These are phyloP conservation scores for Porodaedalea pini DNA, from an alignment of 1,284 basidiomycete genomes.

Conservation along the genomic window DNA sequence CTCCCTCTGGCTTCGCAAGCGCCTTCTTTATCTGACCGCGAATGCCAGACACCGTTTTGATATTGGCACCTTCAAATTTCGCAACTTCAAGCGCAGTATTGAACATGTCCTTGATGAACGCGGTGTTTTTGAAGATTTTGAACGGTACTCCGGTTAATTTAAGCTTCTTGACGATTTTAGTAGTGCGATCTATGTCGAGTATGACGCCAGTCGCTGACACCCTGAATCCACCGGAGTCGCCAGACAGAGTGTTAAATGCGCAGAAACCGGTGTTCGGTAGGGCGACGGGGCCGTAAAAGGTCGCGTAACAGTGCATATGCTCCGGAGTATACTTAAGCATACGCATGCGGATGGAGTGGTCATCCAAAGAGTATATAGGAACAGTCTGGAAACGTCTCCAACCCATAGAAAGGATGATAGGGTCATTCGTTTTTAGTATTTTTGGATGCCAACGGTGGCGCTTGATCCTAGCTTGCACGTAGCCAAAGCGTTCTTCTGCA, in stretches of 20 bases:
- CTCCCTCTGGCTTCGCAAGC: constrained; percentile 88
- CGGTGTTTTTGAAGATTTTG: constrained; percentile 99
- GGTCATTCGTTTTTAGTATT: constrained; percentile 97
- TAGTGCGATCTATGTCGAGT: constrained; percentile 86
- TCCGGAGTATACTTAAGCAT: constrained; percentile 99
- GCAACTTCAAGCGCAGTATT: constrained; percentile 89
- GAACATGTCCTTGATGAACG: constrained; percentile 99
- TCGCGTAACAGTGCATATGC: constrained; percentile 98
- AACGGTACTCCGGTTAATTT: constrained; percentile 94
- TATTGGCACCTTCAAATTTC: constrained; percentile 96
- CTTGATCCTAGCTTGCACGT: constrained; percentile 94
- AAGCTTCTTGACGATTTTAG: constrained; percentile 97
- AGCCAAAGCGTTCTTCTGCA: constrained; percentile 90
- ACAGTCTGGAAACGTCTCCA: constrained; percentile 96
- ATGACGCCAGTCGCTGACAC: constrained; percentile 94
- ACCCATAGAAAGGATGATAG: constrained; percentile 91
- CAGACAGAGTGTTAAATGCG: constrained; percentile 86
- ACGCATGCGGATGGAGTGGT: constrained; percentile 95
- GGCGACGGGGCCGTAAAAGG: constrained; percentile 90
- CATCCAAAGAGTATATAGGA: constrained; percentile 95
- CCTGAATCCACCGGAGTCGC: constrained; percentile 74
- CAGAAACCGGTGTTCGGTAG: constrained; percentile 97
- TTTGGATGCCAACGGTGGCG: constrained; percentile 92
- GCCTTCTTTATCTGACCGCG: constrained; percentile 97
- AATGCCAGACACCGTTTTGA: constrained; percentile 94